phyloP scores from a whole-genome alignment of 208 protist species.

The Naegleria gruberi region DNA sequence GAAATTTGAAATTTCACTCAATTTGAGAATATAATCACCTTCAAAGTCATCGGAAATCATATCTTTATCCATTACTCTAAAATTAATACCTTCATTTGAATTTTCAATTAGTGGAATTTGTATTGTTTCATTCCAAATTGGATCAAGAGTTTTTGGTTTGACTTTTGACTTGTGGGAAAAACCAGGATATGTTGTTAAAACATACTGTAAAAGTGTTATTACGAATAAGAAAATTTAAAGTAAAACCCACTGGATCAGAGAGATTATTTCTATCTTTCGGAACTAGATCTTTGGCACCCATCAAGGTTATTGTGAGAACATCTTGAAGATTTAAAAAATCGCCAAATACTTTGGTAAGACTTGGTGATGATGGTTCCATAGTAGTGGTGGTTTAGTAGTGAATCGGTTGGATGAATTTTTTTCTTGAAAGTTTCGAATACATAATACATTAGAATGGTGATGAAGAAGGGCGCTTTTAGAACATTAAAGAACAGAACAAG shows the following conservation, averaged over 20 bases:
- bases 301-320: not conserved
- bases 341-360: not conserved
- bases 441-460: no score
- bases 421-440: no score
- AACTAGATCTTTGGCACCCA: not conserved
- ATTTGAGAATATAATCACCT: not conserved
- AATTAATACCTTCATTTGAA: not conserved
- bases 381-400: no score
- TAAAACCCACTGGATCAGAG: not conserved
- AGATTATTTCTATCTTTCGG: not conserved
- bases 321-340: not conserved
- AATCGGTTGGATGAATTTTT: no score
- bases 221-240: no score
- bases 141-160: not conserved
- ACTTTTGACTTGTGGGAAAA: not conserved
- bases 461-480: no score
- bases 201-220: not conserved
- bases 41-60: not conserved
- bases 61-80: not conserved
- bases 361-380: not conserved
- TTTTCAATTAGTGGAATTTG: not conserved
- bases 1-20: not conserved
- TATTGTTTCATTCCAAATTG: not conserved
- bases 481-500: no score
- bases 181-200: not conserved